Evolutionary conservation across 495 filamentous ascomycete genomes (phyloP).

Genomic region (Aspergillus indologenus): DNA sequence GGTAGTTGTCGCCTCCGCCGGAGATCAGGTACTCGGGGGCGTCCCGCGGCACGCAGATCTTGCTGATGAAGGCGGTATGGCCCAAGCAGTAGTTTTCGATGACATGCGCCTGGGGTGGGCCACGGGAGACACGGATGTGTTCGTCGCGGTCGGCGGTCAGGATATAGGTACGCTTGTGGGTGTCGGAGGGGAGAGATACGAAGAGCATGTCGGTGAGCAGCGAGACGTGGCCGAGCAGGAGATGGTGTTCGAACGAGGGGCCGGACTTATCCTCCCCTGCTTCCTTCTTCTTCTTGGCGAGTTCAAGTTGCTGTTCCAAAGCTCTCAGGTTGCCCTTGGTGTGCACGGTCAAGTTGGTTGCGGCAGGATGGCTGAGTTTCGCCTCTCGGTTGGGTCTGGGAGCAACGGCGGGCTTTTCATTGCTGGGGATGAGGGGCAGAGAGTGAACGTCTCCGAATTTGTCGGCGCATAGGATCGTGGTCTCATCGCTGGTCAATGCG

Average conservation of each 20-base stretch:
- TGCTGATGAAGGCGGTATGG: slow-evolving; percentile 77
- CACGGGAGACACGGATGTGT: slow-evolving; percentile 89
- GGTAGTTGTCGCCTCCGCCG: slow-evolving; percentile 75
- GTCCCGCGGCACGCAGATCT: slow-evolving; percentile 59
- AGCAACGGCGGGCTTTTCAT: slow-evolving; percentile 25
- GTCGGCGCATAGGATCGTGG: slow-evolving; percentile 75
- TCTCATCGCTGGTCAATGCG: slow-evolving; percentile 61
- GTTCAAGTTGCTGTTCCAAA: slow-evolving; percentile 66
- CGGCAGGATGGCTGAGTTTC: slow-evolving; percentile 53
- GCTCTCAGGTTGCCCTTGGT: slow-evolving; percentile 72
- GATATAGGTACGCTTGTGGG: slow-evolving; percentile 60
- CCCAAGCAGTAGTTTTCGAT: slow-evolving; percentile 88
- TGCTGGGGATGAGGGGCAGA: slow-evolving; percentile 66
- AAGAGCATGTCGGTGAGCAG: slow-evolving; percentile 75
- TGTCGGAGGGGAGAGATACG: slow-evolving; percentile 35
- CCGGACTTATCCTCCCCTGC: slow-evolving; percentile 36
- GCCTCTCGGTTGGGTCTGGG: slow-evolving; percentile 15
- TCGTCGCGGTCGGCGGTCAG: slow-evolving; percentile 92
- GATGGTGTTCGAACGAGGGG: slow-evolving; percentile 63
- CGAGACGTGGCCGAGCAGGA: slow-evolving; percentile 89
- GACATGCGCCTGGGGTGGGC: slow-evolving; percentile 76
- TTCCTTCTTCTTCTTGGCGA: slow-evolving; percentile 43
- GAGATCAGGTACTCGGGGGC: slow-evolving; percentile 66
- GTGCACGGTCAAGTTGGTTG: slow-evolving; percentile 76
- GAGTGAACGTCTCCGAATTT: slow-evolving; percentile 96